Base-by-base conservation (phyloP, 768 basidiomycete genomes). In the Suillus decipiens region DNA sequence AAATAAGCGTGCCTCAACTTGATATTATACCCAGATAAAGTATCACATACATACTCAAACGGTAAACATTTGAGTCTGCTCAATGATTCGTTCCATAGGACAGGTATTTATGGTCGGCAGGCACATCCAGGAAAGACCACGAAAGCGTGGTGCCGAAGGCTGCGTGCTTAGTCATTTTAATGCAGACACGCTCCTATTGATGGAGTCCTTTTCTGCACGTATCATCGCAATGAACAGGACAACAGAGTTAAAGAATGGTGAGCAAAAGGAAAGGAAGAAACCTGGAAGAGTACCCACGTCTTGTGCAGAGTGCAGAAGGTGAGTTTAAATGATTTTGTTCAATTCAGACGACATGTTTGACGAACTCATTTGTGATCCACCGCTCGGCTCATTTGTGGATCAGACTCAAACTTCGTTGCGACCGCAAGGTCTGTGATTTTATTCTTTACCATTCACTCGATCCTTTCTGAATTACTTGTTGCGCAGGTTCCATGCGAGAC, bases 401-500 rank as follows among this genome's bases (percentile, higher is more conserved):
- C 55, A 80, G 88, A 51, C 78, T 89, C 47, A 89, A 90, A 72
- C 77, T 90, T 48, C 81, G 83, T 37, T 90, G 88, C 67, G 88
- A 89, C 70, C 82, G 83, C 68, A 84, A 85, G 73, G 87, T 86
- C 28, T 14, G n/a, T 3, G 12, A 15, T 58, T n/a, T 5, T 36
- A 55, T 60, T 33, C 19, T 58, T 17, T 17, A 7, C 1, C 15
- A 34, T 28, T 28, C 17, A 33, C 34, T 9, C 2, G 39, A 43
- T 19, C 14, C 34, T 17, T 48, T 71, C 64, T 33, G 59, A 61
- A 58, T 61, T 42, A 36, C 5, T 19, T 17, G 41, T 14, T 43
- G 55, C 54, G 31, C 67, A 92, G 89, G 81, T 91, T 39, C 90
- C 90, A 12, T 93, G 90, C 75, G 87, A 88, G 74, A 91, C 86